Conservation (phyloP, 352 stramenopile genomes). For the Lagenidium giganteum region DNA sequence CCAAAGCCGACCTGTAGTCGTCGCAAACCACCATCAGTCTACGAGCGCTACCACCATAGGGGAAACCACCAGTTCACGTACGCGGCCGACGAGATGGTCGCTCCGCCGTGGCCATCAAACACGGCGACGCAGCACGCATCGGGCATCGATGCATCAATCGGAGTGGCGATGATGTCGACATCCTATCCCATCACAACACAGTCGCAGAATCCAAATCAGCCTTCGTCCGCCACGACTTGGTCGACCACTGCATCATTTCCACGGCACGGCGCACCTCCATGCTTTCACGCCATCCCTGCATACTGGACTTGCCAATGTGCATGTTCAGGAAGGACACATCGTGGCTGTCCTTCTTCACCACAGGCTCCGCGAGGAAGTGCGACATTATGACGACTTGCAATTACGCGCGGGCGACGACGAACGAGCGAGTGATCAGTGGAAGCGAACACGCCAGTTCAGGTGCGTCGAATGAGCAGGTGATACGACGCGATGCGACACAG, state of each 20-base stretch:
- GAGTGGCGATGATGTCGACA: slow-evolving; percentile 64
- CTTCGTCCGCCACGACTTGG: too few species aligned
- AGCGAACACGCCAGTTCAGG: too few species aligned
- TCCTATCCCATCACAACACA: too few species aligned
- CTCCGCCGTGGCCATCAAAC: slow-evolving; percentile 81
- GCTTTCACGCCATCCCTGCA: slow-evolving; percentile 82
- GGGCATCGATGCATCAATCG: slow-evolving; percentile 46
- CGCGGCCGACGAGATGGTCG: slow-evolving; percentile 61
- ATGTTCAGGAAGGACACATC: slow-evolving; percentile 35
- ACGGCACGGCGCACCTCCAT: too few species aligned
- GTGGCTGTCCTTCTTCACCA: slow-evolving; percentile 64
- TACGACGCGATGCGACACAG: too few species aligned
- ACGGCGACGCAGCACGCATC: slow-evolving; percentile 70
- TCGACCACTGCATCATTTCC: too few species aligned
- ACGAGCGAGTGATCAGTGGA: too few species aligned
- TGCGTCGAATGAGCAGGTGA: too few species aligned
- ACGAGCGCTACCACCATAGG: slow-evolving; percentile 1
- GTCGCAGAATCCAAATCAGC: too few species aligned
- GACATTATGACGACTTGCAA: too few species aligned
- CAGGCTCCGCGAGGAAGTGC: slow-evolving; percentile 79
- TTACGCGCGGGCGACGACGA: too few species aligned
- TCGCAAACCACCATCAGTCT: slow-evolving; percentile 5
- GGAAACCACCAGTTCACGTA: slow-evolving; percentile 23
- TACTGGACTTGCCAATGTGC: slow-evolving; percentile 55
- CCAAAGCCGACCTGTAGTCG: too few species aligned